Evolutionary conservation across 176 grass and related monocot species (phyloP), one percentile per base, ranked within the genome.

Genomic region (Chloris gayana): DNA sequence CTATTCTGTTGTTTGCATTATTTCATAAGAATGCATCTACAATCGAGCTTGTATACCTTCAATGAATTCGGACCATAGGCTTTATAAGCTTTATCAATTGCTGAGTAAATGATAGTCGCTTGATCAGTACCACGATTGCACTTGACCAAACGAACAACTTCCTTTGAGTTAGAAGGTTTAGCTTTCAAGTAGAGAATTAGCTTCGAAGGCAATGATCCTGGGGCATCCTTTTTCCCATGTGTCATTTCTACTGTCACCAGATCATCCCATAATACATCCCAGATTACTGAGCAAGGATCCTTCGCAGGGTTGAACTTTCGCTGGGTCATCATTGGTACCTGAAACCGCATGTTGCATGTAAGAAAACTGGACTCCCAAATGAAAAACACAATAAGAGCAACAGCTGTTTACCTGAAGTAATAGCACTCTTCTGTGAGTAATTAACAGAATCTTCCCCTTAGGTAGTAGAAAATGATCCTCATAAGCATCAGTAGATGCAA

Each of bases 401-500:
- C 33, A 68, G 22, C 70, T 46, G 51, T 70, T 87, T 72, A 94
- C 95, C 85, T 97, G 95, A 76, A 98, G 88, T 80, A 95, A 84
- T 47, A 93, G 60, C 67, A 98, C 76, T 78, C 95, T 86, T 85
- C 92, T 91, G 49, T 95, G 95, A 70, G 92, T 98, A 81, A 95
- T 80, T 85, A 98, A 42, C 47, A 95, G 53, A 73, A 93, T 85
- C 73, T 95, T 98, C 69, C 95, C 95, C 86, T 95, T 93, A 26
- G 90, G 95, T 45, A 98, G 90, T 41, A 95, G 32, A 87, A 87
- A 93, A 86, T 98, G 95, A 78, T 89, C 92, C 75, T 98, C 92
- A 79, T 98, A 98, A 81, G 95, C 95, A 91, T 98, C 95, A 26
- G 92, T 92, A 82, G 93, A 89, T 79, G 95, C 95, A 84, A 98